Evolutionary conservation across 1,284 basidiomycete genomes (phyloP).

Genomic region (Naganishia cerealis): DNA sequence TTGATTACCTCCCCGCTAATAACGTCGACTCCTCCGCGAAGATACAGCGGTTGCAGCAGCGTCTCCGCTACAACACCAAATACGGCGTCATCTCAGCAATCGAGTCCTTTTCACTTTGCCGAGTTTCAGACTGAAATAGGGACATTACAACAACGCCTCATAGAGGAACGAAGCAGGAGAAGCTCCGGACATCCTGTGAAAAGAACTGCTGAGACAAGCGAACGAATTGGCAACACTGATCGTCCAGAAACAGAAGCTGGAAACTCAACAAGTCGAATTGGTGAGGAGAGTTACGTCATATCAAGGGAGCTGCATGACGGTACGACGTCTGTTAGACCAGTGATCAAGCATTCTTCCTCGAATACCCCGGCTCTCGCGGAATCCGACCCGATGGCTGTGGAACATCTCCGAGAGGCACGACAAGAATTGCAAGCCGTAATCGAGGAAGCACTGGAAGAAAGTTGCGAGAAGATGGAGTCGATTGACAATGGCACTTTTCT

Average conservation of each 20-base stretch:
- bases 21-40: conserved; percentile 1
- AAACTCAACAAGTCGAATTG: background rate
- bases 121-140: conserved; percentile 15
- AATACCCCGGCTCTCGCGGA: background rate
- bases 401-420: conserved; percentile 20
- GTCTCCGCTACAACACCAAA: conserved; percentile 4
- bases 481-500: background rate
- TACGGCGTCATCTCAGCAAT: conserved; percentile 3
- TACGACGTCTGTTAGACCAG: background rate
- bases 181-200: conserved; percentile 3
- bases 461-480: background rate
- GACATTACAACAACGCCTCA: conserved; percentile 4
- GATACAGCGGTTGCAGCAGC: conserved; percentile 7
- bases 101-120: conserved; percentile 20
- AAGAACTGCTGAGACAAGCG: background rate
- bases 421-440: conserved; percentile 25
- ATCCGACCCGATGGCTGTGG: conserved; percentile 4
- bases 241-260: background rate
- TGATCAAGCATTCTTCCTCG: background rate
- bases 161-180: conserved; percentile 1
- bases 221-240: background rate
- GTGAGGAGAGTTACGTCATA: background rate
- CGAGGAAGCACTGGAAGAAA: conserved; percentile 12
- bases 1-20: background rate
- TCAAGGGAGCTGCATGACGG: background rate